Percentiles rank a stretch among this genome's conserved stretches.
Conservation (phyloP, 2,329 filamentous ascomycete species). For the Talaromyces sp. region DNA sequence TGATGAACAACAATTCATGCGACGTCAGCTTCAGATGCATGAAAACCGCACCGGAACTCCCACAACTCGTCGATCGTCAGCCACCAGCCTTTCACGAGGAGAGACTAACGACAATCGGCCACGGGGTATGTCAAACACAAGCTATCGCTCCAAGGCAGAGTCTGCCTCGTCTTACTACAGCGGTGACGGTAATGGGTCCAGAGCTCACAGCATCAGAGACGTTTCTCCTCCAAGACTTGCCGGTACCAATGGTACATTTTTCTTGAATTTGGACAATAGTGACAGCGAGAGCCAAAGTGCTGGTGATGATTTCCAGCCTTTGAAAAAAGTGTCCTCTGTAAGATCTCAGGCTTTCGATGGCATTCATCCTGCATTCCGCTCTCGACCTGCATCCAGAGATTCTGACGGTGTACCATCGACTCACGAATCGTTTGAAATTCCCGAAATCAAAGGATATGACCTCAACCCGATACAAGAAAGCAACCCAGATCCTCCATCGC, state of each 20-base stretch:
- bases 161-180: constrained; percentile 40
- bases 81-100: constrained; percentile 21
- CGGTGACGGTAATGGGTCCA: constrained; percentile 25
- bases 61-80: constrained; percentile 29
- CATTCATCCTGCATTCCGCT: constrained; percentile 38
- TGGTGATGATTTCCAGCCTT: constrained; percentile 27
- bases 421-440: constrained; percentile 30
- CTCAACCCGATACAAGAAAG: constrained; percentile 41
- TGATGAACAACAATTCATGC: constrained; percentile 79
- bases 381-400: constrained; percentile 32
- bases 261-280: constrained; percentile 36
- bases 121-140: constrained; percentile 37
- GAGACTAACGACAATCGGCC: constrained; percentile 25
- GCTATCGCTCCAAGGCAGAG: constrained; percentile 36
- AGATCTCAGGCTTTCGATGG: constrained; percentile 30
- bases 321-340: constrained; percentile 24
- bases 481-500: constrained; percentile 21
- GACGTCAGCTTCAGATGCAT: constrained; percentile 77
- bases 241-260: constrained; percentile 30
- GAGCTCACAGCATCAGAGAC: constrained; percentile 28
- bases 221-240: constrained; percentile 28
- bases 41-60: constrained; percentile 65
- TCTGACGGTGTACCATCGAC: constrained; percentile 23
- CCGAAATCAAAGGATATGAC: constrained; percentile 38
- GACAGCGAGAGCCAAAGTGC: constrained; percentile 37